Base-by-base conservation (phyloP, 2,329 filamentous ascomycete species). In the Aspergillus ochraceus region DNA sequence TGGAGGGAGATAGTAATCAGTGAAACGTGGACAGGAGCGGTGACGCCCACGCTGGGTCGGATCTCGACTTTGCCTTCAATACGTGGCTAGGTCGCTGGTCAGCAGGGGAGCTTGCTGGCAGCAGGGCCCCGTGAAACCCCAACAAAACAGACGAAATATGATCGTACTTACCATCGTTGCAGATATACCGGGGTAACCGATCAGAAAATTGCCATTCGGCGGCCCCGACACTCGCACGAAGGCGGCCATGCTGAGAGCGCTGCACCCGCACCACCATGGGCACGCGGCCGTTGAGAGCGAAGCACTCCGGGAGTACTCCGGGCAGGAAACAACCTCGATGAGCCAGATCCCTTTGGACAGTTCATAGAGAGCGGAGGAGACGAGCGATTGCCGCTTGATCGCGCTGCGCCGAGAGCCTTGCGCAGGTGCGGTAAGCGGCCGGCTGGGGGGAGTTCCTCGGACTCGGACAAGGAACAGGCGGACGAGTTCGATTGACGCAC, bases 1-100 rank as follows among this genome's bases (percentile, higher is more conserved):
- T 96, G 92, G 58, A 99, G 86, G 70, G 90, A 93, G 81, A 99
- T 96, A 70, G 93, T 93, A 67, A 98, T 94, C 67, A 97, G 86
- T 52, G 93, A 97, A 72, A 99, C 84, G 72, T 90, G 87, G 70
- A 98, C 93, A 47, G 95, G 92, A 69, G 92, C 92, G 19, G 92
- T 94, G 70, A 90, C 88, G 62, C 95, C 94, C 63, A 89, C 84
- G 57, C 88, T 88, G 47, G 95, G 95, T 61, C 95, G 88, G 70
- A 99, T 95, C 80, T 98, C 95, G 74, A 99, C 95, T 75, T 95
- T 96, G 70, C 95, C 95, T 83, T 97, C 94, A 80, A 99, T 94
- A 74, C 95, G 90, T 71, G 95, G 95, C 92, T 97, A 57, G 72
- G 19, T 45, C 61, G 51, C 55, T 26, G 51, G 54, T 63, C 64